Base-by-base conservation (phyloP, 1,284 basidiomycete genomes). In the Pisolithus thermaeus region DNA sequence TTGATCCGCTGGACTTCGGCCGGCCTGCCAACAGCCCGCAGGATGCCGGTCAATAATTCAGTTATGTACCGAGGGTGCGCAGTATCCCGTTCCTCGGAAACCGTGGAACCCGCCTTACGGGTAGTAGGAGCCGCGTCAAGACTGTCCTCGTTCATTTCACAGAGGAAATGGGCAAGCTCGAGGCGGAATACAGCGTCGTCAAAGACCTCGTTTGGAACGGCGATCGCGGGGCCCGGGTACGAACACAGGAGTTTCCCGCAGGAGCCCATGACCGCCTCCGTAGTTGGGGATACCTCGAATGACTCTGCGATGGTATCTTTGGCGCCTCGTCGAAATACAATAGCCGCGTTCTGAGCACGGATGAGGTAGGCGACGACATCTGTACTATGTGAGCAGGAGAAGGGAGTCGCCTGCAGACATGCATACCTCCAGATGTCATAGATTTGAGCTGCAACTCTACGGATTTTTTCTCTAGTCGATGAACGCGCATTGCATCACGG, bases 321-420 rank as follows among this genome's bases (percentile, higher is more conserved):
- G 2, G 45, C 14, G 12, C 50, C 39, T 45, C 64, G 65, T 28
- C 72, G 67, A 25, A 77, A 47, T 9, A 78, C 61, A 4, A 78
- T 49, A 18, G 64, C 73, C 1, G 76, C 71, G 50, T 78, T 78
- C 56, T 78, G 76, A 1, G 66, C 65, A 16, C 66, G 61, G 20
- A 78, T 65, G 14, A 69, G 60, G 25, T 76, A 57, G 3, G 62
- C 62, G 16, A 72, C 47, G 11, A 69, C 58, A 51, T 66, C 72
- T 73, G 43, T 35, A 38, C 27, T 14, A 27, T 12, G 9, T 28
- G 8, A 25, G 35, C 46, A 32, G 6, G 20, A 20, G 7, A 30
- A 25, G 12, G 20, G 23, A 3, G 16, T 9, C 32, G 14, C 20
- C 28, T 30, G 35, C 11, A 28, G 44, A 14, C 22, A 9, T 18